Conservation (phyloP, 331 rosid genomes). For the Malus hybrid region DNA sequence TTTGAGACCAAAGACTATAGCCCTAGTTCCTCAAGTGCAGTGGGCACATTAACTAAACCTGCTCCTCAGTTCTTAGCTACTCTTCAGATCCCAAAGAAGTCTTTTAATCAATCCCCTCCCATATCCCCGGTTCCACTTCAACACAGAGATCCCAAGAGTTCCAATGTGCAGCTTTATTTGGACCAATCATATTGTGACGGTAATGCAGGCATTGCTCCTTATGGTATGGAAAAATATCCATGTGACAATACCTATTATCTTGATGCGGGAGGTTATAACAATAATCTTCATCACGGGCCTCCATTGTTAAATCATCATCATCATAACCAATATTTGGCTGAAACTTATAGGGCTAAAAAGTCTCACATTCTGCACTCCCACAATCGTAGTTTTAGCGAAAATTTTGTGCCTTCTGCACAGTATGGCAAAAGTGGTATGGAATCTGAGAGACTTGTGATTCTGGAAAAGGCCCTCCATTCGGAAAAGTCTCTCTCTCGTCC, state of each 20-base stretch:
- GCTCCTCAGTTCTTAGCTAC: constrained; percentile 37
- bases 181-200: constrained; percentile 33
- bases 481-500: constrained; percentile 31
- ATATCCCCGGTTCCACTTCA: constrained; percentile 30
- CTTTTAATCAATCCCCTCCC: constrained; percentile 40
- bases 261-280: constrained; percentile 35
- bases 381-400: constrained; percentile 35
- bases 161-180: constrained; percentile 18
- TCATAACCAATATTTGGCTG: constrained; percentile 29
- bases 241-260: constrained; percentile 32
- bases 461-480: constrained; percentile 32
- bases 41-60: constrained; percentile 32
- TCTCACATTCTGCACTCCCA: constrained; percentile 30
- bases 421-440: constrained; percentile 27
- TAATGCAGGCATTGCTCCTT: constrained; percentile 35
- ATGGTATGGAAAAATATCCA: constrained; percentile 38
- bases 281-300: constrained; percentile 38
- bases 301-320: constrained; percentile 34
- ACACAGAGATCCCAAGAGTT: constrained; percentile 38
- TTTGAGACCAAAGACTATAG: constrained; percentile 43
- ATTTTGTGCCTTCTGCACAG: constrained; percentile 29
- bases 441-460: constrained; percentile 29
- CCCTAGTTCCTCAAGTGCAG: constrained; percentile 33
- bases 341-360: constrained; percentile 30
- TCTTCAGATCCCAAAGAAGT: constrained; percentile 38